A percentile compares a stretch with the other conserved stretches of the same genome.
Conservation (phyloP, 805 yeast species). For the Cyberlindnera meyerae region DNA sequence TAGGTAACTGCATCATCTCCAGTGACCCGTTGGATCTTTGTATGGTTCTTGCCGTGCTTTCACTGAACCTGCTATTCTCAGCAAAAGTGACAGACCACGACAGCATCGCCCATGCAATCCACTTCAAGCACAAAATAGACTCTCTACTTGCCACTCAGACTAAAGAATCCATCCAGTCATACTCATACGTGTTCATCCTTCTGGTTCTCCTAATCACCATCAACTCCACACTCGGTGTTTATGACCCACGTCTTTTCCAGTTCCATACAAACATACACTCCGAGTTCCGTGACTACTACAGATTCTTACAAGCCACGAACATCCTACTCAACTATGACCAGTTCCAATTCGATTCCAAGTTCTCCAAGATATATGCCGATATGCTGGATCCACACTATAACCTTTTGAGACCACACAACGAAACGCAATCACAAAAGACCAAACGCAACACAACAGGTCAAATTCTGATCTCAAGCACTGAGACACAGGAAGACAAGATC, state of each 20-base stretch:
- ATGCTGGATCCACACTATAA: conserved; percentile 20
- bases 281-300: conserved; percentile 12
- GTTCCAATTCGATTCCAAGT: conserved; percentile 12
- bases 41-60: conserved; percentile 5
- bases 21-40: conserved; percentile 8
- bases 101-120: conserved; percentile 4
- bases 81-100: conserved; percentile 1
- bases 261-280: conserved; percentile 2
- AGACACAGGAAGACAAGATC: conserved; percentile 23
- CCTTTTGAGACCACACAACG: conserved; percentile 10
- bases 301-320: conserved; percentile 13
- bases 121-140: conserved; percentile 5
- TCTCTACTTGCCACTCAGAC: conserved; percentile 1
- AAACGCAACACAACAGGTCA: conserved; percentile 3
- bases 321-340: conserved; percentile 13
- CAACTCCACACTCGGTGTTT: conserved; percentile 17
- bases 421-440: not conserved
- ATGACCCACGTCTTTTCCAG: conserved; percentile 13
- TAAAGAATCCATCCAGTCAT: conserved; percentile 1
- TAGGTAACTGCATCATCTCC: conserved; percentile 7
- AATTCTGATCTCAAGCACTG: conserved; percentile 13
- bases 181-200: conserved; percentile 5
- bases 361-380: conserved; percentile 19
- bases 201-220: conserved; percentile 15
- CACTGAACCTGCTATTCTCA: conserved; percentile 3